Base-by-base conservation (phyloP, 352 stramenopile species). In the Thraustochytrium striatum region DNA sequence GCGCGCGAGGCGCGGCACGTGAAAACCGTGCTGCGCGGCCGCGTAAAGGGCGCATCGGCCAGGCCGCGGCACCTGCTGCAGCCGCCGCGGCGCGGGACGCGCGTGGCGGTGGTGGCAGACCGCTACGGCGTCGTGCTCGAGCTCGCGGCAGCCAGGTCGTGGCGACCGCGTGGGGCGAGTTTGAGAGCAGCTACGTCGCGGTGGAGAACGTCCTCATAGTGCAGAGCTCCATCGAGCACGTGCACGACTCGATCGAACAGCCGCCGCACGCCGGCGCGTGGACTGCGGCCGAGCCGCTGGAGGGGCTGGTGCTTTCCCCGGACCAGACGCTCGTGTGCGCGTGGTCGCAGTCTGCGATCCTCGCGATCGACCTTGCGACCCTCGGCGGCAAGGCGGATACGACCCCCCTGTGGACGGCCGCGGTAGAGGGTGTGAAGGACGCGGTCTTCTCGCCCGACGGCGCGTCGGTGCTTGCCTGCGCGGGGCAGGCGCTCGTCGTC, bases 1-100 rank as follows among this genome's bases (percentile, higher is more conserved):
- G 2, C 5, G 30, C 50, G 59, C 59, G 28, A 50, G 36, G 13
- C 35, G 41, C 5, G 50, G n/a, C 53, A 38, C n/a, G 59, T 70
- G 36, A n/a, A n/a, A n/a, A n/a, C n/a, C n/a, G 59, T 70, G 59
- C 53, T 38, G 7, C 59, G 59, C 5, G 59, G 59, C 36, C 50
- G 41, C 35, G 59, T 70, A 8, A 50, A 70, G 59, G 41, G 3
- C 25, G 59, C 59, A n/a, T 33, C 50, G 21, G 13, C 21, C 3
- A 13, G 16, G 9, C 59, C 59, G 7, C 7, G 59, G 30, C 59
- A 70, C 41, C 41, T 70, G 16, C 2, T 70, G 36, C 44, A 52
- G 25, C 59, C 59, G 7, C 25, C 36, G 30, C 2, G 21, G 3
- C 36, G 59, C 36, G 59, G 35, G 5, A 70, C 59, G 36, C 59